Base-by-base conservation (phyloP, 2,329 filamentous ascomycete genomes). In the Zymoseptoria crescenta region DNA sequence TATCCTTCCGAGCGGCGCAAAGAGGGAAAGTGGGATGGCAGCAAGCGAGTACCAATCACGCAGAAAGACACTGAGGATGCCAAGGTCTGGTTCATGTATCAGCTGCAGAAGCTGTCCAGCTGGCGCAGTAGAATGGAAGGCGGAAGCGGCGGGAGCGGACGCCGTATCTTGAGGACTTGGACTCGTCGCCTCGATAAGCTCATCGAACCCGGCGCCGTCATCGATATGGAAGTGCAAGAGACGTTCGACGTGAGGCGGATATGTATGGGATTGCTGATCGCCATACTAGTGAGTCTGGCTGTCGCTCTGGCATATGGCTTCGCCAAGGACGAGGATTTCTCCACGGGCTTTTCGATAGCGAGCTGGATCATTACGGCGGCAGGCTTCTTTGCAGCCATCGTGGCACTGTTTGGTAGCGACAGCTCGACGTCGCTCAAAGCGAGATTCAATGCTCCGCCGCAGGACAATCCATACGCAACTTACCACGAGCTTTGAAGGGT, bases 281-380 rank as follows among this genome's bases (percentile, higher is more conserved):
- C 61, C 8, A 53, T 64, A 4, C 45, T 60, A 2, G 1, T 59
- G 41, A 64, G 62, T 51, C 54, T 64, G 24, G 60, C 56, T 6
- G 59, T 55, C 7, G 62, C 60, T 1, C 45, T 64, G 10, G 60
- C 54, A 4, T 64, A 64, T 59, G 62, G 62, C 5, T 61, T 64
- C n/a, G 58, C 54, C 1, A 61, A 55, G 56, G 56, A 63, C 9
- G 49, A 56, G 4, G 62, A 64, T 41, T 64, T 64, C 45, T 61
- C 60, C 1, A 64, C 62, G 10, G 62, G 62, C 4, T 64, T 64
- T 41, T 64, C 62, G 7, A 59, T 64, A 19, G 62, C 58, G 9
- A 61, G 60, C 6, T 64, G 62, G 62, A 45, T 63, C 6, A 60
- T 64, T n/a, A 64, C 62, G 2, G 62, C 62, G 1, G 56, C 61